phyloP scores from a whole-genome alignment of 1,284 basidiomycete species.

The Marasmius fiardii region DNA sequence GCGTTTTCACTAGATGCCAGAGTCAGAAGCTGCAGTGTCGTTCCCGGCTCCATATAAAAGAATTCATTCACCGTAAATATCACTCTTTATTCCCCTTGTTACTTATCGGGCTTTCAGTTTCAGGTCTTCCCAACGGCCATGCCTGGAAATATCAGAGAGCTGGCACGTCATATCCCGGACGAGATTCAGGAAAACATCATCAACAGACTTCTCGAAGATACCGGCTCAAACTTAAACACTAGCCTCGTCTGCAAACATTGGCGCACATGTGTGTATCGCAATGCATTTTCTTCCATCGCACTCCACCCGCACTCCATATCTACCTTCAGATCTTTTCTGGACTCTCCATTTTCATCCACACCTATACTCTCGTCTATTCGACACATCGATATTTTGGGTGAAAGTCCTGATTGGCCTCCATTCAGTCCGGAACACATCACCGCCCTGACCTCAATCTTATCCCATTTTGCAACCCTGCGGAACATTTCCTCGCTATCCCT shows the following conservation, averaged over 20 bases:
- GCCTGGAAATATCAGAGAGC: background rate
- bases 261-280: slow-evolving; percentile 15
- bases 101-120: too few relatives aligned
- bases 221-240: background rate
- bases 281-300: slow-evolving; percentile 1
- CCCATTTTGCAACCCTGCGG: slow-evolving; percentile 2
- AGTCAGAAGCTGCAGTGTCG: too few relatives aligned
- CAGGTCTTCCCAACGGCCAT: too few relatives aligned
- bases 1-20: too few relatives aligned
- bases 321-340: slow-evolving; percentile 12
- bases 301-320: slow-evolving; percentile 13
- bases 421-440: slow-evolving; percentile 9
- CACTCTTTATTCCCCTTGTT: too few relatives aligned
- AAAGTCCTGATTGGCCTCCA: background rate
- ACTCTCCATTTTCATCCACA: slow-evolving; percentile 14
- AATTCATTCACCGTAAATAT: too few relatives aligned
- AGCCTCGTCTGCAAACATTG: slow-evolving; percentile 18
- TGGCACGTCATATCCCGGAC: background rate
- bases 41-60: too few relatives aligned
- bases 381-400: slow-evolving; percentile 10
- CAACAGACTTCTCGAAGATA: background rate
- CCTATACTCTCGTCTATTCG: slow-evolving; percentile 17
- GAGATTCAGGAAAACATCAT: background rate
- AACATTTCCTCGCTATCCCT: slow-evolving; percentile 10
- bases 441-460: slow-evolving; percentile 9